Conservation (phyloP, 2,329 filamentous ascomycete species). For the Talaromyces islandicus region DNA sequence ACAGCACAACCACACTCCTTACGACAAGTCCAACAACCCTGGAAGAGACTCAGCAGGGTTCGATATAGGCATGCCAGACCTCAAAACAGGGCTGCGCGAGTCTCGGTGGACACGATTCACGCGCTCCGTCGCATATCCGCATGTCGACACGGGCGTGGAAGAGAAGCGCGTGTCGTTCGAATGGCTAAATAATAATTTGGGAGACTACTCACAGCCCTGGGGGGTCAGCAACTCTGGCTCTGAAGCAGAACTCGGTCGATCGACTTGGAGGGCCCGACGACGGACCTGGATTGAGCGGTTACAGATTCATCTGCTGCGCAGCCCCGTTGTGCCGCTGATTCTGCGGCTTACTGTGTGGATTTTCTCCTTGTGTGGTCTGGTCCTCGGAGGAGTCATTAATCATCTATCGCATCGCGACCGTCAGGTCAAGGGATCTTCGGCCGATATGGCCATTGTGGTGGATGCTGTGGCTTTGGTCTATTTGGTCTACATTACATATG, state of each 20-base stretch:
- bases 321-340: slow-evolving; percentile 76
- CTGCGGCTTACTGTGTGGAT: slow-evolving; percentile 77
- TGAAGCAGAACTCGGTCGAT: slow-evolving; percentile 42
- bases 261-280: slow-evolving; percentile 44
- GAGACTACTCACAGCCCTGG: slow-evolving; percentile 47
- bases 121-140: slow-evolving; percentile 37
- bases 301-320: slow-evolving; percentile 66
- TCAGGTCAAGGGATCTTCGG: slow-evolving; percentile 63
- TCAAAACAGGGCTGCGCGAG: slow-evolving; percentile 21
- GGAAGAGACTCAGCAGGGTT: neutral
- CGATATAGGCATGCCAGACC: neutral
- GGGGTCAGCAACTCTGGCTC: slow-evolving; percentile 39
- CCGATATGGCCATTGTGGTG: slow-evolving; percentile 81
- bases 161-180: slow-evolving; percentile 39
- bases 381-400: slow-evolving; percentile 70
- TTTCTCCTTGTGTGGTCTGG: slow-evolving; percentile 77
- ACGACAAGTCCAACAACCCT: slow-evolving; percentile 18
- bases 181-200: slow-evolving; percentile 40
- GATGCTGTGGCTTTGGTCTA: slow-evolving; percentile 87
- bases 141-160: slow-evolving; percentile 23
- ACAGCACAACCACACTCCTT: slow-evolving; percentile 40
- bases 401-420: slow-evolving; percentile 47
- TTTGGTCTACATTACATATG: slow-evolving; percentile 87
- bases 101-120: slow-evolving; percentile 45
- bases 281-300: slow-evolving; percentile 54